Conservation (phyloP, 192 early-diverging fungal species). For the Rhizophlyctis rosea region DNA sequence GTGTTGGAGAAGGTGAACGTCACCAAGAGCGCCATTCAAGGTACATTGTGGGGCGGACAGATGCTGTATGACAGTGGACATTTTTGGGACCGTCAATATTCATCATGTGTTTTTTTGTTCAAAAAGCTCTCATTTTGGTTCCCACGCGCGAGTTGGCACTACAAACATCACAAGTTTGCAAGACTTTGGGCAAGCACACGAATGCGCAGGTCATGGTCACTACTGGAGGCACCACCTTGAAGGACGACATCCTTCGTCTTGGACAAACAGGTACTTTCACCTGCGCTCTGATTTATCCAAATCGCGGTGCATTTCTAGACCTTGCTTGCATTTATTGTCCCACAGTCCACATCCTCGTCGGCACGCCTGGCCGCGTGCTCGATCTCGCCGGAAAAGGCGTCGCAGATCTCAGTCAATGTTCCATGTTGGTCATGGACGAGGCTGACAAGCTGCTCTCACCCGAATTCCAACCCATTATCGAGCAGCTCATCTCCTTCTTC, state of each 20-base stretch:
- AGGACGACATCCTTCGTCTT: slow-evolving; percentile 97
- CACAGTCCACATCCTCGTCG: slow-evolving; percentile 90
- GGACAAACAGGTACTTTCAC: slow-evolving; percentile 63
- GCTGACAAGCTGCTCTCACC: slow-evolving; percentile 98
- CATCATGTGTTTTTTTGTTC: neutral
- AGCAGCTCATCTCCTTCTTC: slow-evolving; percentile 91
- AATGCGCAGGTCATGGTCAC: slow-evolving; percentile 98
- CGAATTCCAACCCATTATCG: slow-evolving; percentile 98
- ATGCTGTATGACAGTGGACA: too few species aligned
- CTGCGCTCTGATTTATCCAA: slow-evolving; percentile 15
- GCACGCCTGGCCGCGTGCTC: slow-evolving; percentile 94
- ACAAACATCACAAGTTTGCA: slow-evolving; percentile 99
- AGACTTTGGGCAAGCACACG: slow-evolving; percentile 91
- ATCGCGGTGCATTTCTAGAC: neutral
- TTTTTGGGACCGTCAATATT: neutral
- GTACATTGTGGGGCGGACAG: too few species aligned
- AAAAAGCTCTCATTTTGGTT: slow-evolving; percentile 78
- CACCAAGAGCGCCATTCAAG: slow-evolving; percentile 82
- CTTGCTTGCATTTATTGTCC: neutral
- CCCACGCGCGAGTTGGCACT: slow-evolving; percentile 97
- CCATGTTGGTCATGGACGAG: slow-evolving; percentile 98
- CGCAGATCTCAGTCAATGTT: slow-evolving; percentile 84
- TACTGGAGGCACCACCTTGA: slow-evolving; percentile 95
- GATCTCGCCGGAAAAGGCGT: slow-evolving; percentile 95
- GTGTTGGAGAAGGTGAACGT: slow-evolving; percentile 90